phyloP scores from a whole-genome alignment of 805 yeast genomes.

The Metschnikowia lochheadii region DNA sequence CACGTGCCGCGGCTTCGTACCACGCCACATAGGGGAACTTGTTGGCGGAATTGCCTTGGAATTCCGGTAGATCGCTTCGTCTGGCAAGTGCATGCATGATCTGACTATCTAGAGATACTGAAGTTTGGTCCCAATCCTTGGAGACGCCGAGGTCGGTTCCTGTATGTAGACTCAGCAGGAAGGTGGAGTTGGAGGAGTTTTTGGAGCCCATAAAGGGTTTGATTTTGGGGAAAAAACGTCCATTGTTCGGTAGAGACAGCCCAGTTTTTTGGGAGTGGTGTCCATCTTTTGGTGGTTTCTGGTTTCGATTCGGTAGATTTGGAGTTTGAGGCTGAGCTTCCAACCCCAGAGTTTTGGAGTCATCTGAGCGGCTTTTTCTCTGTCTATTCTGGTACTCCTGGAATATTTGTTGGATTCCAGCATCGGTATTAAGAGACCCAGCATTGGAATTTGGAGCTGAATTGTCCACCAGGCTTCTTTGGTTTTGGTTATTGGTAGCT shows the following conservation, averaged over 20 bases:
- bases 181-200: background rate
- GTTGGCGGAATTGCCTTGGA: background rate
- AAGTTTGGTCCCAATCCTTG: background rate
- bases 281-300: too few species aligned
- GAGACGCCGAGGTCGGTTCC: background rate
- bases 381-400: background rate
- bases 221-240: background rate
- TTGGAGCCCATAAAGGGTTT: background rate
- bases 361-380: too few species aligned
- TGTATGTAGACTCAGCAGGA: background rate
- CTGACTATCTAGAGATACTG: background rate
- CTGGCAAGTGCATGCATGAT: background rate
- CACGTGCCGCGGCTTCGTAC: conserved; percentile 10
- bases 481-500: background rate
- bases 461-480: background rate
- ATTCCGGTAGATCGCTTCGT: background rate
- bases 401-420: conserved; percentile 1
- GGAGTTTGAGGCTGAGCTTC: too few species aligned
- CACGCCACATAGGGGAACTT: conserved; percentile 12
- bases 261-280: too few species aligned
- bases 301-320: background rate
- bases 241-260: too few species aligned
- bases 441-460: background rate
- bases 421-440: background rate
- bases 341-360: background rate